Evolutionary conservation across 1,139 yeast genomes (phyloP).

Genomic region (Nadsonia commutata): DNA sequence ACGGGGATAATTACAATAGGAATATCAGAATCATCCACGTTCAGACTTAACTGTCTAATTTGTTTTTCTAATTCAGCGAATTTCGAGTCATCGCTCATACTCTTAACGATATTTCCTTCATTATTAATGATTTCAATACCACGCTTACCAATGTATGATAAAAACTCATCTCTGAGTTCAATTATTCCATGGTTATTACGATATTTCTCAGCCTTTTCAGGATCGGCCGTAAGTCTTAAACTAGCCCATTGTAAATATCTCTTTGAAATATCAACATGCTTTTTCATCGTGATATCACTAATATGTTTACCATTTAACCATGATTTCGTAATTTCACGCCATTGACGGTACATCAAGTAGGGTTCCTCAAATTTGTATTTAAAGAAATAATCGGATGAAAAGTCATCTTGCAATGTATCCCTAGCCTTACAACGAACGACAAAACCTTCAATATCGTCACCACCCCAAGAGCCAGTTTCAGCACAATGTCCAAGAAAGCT

Average conservation of each 20-base stretch:
- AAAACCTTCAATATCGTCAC: constrained; percentile 79
- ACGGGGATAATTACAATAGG: constrained; percentile 50
- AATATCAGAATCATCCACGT: not conserved
- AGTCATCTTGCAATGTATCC: constrained; percentile 10
- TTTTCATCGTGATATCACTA: constrained; percentile 31
- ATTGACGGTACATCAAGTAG: constrained; percentile 73
- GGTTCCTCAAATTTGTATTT: constrained; percentile 95
- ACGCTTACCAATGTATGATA: constrained; percentile 33
- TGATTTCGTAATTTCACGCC: constrained; percentile 72
- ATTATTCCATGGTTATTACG: constrained; percentile 59
- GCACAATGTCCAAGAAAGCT: constrained; percentile 42
- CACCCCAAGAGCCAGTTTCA: constrained; percentile 56
- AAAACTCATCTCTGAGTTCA: constrained; percentile 45
- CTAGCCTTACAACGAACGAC: constrained; percentile 51
- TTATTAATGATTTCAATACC: constrained; percentile 28
- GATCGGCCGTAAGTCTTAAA: constrained; percentile 31
- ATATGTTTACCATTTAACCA: constrained; percentile 34
- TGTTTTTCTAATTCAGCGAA: not conserved
- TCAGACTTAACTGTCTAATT: not conserved
- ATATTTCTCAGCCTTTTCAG: constrained; percentile 33
- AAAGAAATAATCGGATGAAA: constrained; percentile 48
- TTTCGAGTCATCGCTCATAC: not conserved
- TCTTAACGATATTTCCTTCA: constrained; percentile 5
- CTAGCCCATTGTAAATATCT: constrained; percentile 55
- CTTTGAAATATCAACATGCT: constrained; percentile 46